phyloP scores from a whole-genome alignment of 306 rosid genomes.

The Dryas octopetala region DNA sequence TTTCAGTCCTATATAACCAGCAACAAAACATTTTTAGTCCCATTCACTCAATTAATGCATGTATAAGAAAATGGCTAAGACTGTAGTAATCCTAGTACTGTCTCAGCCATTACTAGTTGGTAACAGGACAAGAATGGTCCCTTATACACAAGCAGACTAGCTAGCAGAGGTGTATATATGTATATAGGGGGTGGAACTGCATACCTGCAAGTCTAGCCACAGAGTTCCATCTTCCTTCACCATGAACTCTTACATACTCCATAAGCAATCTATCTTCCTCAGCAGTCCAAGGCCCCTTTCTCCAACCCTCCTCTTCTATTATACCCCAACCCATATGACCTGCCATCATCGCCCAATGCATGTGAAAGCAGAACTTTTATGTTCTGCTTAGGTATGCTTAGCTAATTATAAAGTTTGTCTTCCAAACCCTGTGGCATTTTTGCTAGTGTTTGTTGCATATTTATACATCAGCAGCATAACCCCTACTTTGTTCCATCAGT shows the following conservation, averaged over 20 bases:
- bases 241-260: conserved; percentile 79
- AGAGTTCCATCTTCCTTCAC: conserved; percentile 99
- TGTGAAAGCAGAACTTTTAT: conserved; percentile 12
- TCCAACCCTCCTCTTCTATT: conserved; percentile 74
- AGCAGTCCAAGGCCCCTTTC: conserved; percentile 99
- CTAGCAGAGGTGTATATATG: neutral
- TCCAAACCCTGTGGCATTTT: conserved; percentile 43
- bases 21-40: conserved; percentile 12
- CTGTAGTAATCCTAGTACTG: neutral
- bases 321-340: conserved; percentile 66
- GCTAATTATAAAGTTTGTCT: conserved; percentile 8
- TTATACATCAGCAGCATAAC: conserved; percentile 44
- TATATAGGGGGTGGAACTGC: no score
- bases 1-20: conserved; percentile 58
- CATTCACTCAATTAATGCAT: neutral
- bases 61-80: neutral
- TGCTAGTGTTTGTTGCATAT: conserved; percentile 46
- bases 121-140: neutral
- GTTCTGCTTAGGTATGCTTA: neutral
- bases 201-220: conserved; percentile 86
- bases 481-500: conserved; percentile 38
- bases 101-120: neutral
- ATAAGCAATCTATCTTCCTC: conserved; percentile 84
- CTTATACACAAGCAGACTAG: neutral
- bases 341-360: conserved; percentile 59